These are phyloP conservation scores for Flaveria ramosissima DNA, from an alignment of 129 eudicot species.

Conservation along the genomic window DNA sequence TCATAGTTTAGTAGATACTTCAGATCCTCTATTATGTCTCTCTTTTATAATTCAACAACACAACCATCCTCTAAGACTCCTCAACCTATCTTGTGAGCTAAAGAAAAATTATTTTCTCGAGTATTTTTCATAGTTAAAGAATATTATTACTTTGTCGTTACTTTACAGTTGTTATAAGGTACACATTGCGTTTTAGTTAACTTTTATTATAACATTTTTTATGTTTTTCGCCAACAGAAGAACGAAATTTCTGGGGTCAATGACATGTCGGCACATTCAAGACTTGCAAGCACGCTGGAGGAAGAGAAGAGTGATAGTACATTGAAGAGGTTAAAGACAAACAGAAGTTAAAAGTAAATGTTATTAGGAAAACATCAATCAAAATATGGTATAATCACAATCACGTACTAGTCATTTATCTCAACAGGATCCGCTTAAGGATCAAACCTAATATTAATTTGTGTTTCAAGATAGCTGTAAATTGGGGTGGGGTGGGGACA, in stretches of 20 bases:
- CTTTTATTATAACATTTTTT: not conserved
- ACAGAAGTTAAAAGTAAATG: not conserved
- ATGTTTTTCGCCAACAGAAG: constrained; percentile 36
- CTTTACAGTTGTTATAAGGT: no score
- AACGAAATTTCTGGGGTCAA: constrained; percentile 34
- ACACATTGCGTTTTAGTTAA: no score
- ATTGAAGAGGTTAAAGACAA: not conserved
- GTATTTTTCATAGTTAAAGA: no score
- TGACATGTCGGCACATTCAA: not conserved
- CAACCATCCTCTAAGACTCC: no score
- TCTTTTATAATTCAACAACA: no score
- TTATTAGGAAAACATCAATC: not conserved
- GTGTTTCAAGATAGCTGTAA: not conserved
- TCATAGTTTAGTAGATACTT: no score
- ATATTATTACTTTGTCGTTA: no score
- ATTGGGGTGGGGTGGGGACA: not conserved
- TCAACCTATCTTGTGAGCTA: no score
- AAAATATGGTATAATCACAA: not conserved
- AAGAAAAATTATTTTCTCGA: no score
- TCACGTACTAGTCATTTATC: not conserved
- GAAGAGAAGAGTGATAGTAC: not conserved
- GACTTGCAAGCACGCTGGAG: not conserved
- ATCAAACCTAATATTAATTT: not conserved
- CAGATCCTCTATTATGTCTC: no score
- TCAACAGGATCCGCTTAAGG: not conserved